Conservation (phyloP, 2,329 filamentous ascomycete genomes). For the Alternaria novae-zelandiae region DNA sequence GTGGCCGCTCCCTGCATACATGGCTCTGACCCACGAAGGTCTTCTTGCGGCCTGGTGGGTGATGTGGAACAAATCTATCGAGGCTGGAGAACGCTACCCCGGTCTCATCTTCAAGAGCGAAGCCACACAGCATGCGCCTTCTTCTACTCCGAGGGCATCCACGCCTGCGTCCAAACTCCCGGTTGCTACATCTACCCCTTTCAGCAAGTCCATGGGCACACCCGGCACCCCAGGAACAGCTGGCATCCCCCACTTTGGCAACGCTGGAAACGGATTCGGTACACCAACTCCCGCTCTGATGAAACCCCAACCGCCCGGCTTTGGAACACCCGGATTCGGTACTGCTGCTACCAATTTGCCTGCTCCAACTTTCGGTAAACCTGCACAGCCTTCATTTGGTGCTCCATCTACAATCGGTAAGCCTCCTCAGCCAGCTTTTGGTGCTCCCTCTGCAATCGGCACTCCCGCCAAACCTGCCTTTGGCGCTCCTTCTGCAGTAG, state of each 20-base stretch:
- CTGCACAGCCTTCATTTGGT: conserved; percentile 30
- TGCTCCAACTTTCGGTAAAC: conserved; percentile 18
- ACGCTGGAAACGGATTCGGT: conserved; percentile 8
- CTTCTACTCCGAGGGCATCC: conserved; percentile 17
- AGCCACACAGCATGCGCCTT: conserved; percentile 33
- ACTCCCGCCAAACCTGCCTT: conserved; percentile 31
- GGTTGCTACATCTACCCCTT: conserved; percentile 14
- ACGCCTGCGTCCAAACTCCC: conserved; percentile 16
- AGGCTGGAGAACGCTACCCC: conserved; percentile 73
- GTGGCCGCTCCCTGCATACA: conserved; percentile 80
- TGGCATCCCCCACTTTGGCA: conserved; percentile 14
- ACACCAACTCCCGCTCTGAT: conserved; percentile 14
- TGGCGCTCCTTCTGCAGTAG: conserved; percentile 29
- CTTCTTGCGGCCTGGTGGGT: conserved; percentile 88
- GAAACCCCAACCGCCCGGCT: conserved; percentile 26
- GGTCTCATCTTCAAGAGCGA: conserved; percentile 63
- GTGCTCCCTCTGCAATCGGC: conserved; percentile 21
- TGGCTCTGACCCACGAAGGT: conserved; percentile 88
- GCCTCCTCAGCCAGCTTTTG: conserved; percentile 28
- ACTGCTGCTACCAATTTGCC: conserved; percentile 24
- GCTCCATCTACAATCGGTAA: conserved; percentile 18
- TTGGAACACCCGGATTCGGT: conserved; percentile 27
- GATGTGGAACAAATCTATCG: conserved; percentile 85
- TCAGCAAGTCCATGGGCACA: conserved; percentile 20
- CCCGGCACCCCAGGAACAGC: conserved; percentile 36